Evolutionary conservation across 495 filamentous ascomycete species (phyloP).

Genomic region (Glutinoglossum americanum): DNA sequence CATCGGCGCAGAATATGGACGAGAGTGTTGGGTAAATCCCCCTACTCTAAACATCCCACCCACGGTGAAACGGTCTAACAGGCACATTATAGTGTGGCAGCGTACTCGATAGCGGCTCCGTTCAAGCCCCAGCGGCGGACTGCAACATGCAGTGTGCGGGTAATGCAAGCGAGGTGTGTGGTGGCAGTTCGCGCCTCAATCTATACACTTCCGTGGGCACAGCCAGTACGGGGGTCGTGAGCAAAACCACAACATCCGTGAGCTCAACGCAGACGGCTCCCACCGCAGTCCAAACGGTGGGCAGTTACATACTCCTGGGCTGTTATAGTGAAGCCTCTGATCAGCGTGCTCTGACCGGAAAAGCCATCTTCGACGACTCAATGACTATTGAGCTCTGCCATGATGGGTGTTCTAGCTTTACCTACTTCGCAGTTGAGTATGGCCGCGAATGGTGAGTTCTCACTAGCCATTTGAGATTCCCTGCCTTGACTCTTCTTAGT

Average conservation of each 20-base stretch:
- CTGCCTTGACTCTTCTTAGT: too few relatives aligned
- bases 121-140: not conserved
- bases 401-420: not conserved
- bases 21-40: too few relatives aligned
- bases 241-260: too few relatives aligned
- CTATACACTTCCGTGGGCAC: too few relatives aligned
- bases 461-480: too few relatives aligned
- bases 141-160: not conserved
- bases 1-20: too few relatives aligned
- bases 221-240: too few relatives aligned
- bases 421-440: not conserved
- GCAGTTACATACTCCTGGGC: constrained; percentile 10
- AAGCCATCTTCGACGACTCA: not conserved
- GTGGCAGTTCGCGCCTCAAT: not conserved
- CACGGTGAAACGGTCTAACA: too few relatives aligned
- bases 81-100: too few relatives aligned
- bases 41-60: too few relatives aligned
- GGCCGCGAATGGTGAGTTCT: not conserved
- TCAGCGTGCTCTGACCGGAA: constrained; percentile 2
- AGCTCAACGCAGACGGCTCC: too few relatives aligned
- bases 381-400: not conserved
- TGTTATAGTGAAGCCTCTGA: constrained; percentile 16
- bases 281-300: not conserved
- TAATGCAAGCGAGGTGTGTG: not conserved
- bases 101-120: not conserved